phyloP scores from a whole-genome alignment of 306 rosid genomes.

The Cicer judaicum region DNA sequence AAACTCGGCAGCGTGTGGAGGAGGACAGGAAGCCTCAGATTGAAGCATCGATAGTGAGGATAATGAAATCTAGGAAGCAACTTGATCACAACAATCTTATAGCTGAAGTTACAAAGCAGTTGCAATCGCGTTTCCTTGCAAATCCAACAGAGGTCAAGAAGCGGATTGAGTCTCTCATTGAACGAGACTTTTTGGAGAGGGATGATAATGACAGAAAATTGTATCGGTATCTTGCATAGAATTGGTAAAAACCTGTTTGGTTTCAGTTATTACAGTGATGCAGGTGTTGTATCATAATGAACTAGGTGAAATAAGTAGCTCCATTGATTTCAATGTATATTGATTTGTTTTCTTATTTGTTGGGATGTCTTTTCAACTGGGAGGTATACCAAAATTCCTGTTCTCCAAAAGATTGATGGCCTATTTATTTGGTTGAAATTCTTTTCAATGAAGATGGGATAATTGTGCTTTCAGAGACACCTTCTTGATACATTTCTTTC shows the following conservation, averaged over 20 bases:
- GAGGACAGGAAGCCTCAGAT: constrained; percentile 98
- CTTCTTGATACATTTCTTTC: too few relatives aligned
- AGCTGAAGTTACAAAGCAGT: constrained; percentile 90
- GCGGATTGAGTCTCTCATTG: constrained; percentile 85
- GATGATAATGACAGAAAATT: constrained; percentile 74
- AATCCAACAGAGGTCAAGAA: constrained; percentile 90
- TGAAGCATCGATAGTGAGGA: constrained; percentile 89
- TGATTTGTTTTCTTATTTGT: constrained; percentile 39
- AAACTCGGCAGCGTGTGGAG: constrained; percentile 96
- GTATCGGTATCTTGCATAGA: constrained; percentile 91
- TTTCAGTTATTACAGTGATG: constrained; percentile 34
- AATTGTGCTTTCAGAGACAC: too few relatives aligned
- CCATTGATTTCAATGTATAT: constrained; percentile 52
- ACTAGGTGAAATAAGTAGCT: constrained; percentile 39
- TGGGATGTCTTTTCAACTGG: neutral
- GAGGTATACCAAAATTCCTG: too few relatives aligned
- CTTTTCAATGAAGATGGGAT: too few relatives aligned
- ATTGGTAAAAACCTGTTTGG: constrained; percentile 27
- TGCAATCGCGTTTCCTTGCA: constrained; percentile 80
- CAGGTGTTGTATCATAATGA: constrained; percentile 44
- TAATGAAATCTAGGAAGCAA: constrained; percentile 85
- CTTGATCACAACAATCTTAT: constrained; percentile 88
- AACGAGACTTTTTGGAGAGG: constrained; percentile 93
- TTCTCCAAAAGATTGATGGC: too few relatives aligned
- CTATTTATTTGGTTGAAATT: too few relatives aligned